Evolutionary conservation across 331 rosid genomes (phyloP), one percentile per base, ranked within the genome.

Genomic region (Erythrophleum ivorense): DNA sequence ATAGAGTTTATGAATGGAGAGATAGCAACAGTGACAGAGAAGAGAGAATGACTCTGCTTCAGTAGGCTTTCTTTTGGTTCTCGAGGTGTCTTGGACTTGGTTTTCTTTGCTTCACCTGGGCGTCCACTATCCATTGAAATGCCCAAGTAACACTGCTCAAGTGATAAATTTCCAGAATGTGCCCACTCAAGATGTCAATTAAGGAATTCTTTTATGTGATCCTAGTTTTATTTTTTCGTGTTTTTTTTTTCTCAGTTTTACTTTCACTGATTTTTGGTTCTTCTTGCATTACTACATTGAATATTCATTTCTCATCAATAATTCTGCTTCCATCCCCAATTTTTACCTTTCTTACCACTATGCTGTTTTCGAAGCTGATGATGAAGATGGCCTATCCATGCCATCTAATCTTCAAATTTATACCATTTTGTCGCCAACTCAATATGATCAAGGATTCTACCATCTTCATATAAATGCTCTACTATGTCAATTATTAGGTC

Each of bases 21-120:
- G 40, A 81, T n/a, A 68, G 43, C 15, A 29, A 55, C 43, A 54
- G 43, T 2, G 46, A 76, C 49, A 80, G 75, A 43, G 73, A 36
- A 82, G 78, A 68, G 84, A 84, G 68, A 82, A 83, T 73, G 50
- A 93, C 97, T 92, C 79, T 90, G 98, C 86, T 91, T 90, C 55
- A 94, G 97, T 65, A 83, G 14, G 79, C 88, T 87, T 76, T 95
- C 96, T 78, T 90, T 93, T 8, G 91, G 82, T 84, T 93, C 93
- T 59, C 85, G 83, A 53, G 96, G 89, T 46, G 93, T 73, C 77
- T 90, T 91, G n/a, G 97, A 79, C 65, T 89, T 90, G 45, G 89
- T 66, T 91, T 91, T 95, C 91, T 88, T 94, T 13, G 86, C 49
- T 84, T 85, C 91, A 38, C 75, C 36, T 52, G 87, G 85, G 80